phyloP scores from a whole-genome alignment of 768 basidiomycete species.

The Piloderma croceum region DNA sequence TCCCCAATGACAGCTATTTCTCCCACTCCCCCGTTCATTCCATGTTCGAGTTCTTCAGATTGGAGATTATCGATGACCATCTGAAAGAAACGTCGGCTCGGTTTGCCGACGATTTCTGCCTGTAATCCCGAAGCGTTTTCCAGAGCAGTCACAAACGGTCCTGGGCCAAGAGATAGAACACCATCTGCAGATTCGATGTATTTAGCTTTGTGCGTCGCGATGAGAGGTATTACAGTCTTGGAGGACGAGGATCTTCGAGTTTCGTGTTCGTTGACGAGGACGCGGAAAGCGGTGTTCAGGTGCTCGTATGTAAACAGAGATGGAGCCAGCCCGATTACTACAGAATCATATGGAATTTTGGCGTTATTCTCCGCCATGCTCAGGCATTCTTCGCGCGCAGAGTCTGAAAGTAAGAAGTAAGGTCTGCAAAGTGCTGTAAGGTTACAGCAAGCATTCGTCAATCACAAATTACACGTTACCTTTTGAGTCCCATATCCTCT shows the following conservation, averaged over 20 bases:
- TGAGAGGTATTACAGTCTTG: constrained; percentile 29
- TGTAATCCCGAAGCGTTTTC: constrained; percentile 45
- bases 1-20: constrained; percentile 58
- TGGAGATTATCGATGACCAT: constrained; percentile 44
- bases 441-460: constrained; percentile 2
- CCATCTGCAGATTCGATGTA: constrained; percentile 43
- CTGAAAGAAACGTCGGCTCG: constrained; percentile 53
- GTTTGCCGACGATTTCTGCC: constrained; percentile 62
- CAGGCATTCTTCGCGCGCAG: constrained; percentile 40
- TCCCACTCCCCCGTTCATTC: constrained; percentile 14
- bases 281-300: constrained; percentile 63
- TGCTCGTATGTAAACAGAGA: constrained; percentile 43
- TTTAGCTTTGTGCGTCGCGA: constrained; percentile 56
- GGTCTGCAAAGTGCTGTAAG: constrained; percentile 32
- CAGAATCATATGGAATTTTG: constrained; percentile 41
- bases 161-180: constrained; percentile 58
- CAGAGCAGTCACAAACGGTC: constrained; percentile 62
- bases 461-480: too few species aligned
- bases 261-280: constrained; percentile 43
- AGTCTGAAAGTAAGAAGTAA: constrained; percentile 49
- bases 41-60: constrained; percentile 11
- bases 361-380: constrained; percentile 7
- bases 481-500: constrained; percentile 33
- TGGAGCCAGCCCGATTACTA: constrained; percentile 61
- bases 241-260: not conserved